phyloP scores from a whole-genome alignment of 768 basidiomycete species.

The Amyloporia xantha region DNA sequence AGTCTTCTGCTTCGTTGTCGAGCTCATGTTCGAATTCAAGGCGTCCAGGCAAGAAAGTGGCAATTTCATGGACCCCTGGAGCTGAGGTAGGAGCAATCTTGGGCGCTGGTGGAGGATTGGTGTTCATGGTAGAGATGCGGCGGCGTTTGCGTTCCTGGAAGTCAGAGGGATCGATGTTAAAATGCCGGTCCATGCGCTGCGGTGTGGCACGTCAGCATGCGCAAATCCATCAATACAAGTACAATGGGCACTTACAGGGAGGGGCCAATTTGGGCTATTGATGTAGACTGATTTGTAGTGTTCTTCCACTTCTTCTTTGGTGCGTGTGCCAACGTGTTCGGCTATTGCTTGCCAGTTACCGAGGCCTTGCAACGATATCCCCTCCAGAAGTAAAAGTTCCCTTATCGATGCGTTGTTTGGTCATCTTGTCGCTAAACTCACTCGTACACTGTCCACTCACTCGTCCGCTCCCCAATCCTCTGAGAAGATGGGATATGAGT shows the following conservation, averaged over 20 bases:
- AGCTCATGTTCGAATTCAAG: conserved; percentile 97
- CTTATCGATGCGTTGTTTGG: conserved; percentile 30
- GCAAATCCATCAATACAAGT: no score
- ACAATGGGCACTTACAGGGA: conserved; percentile 52
- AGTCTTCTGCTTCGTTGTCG: conserved; percentile 94
- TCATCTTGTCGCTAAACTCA: neutral
- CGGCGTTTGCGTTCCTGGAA: conserved; percentile 88
- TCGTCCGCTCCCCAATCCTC: conserved; percentile 98
- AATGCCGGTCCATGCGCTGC: conserved; percentile 44
- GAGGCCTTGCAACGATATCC: conserved; percentile 78
- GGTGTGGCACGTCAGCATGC: conserved; percentile 15
- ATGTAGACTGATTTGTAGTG: conserved; percentile 85
- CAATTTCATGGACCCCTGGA: conserved; percentile 88
- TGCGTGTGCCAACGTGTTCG: conserved; percentile 89
- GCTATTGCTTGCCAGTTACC: conserved; percentile 98
- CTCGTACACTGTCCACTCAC: conserved; percentile 36
- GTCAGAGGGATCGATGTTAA: conserved; percentile 69
- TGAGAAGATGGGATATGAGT: conserved; percentile 93
- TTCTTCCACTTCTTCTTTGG: conserved; percentile 87
- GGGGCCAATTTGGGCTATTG: conserved; percentile 69
- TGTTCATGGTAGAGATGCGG: conserved; percentile 77
- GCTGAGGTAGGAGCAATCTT: conserved; percentile 82
- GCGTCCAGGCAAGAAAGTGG: conserved; percentile 91
- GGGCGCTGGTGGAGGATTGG: conserved; percentile 45
- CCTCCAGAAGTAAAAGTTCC: conserved; percentile 86